phyloP scores from a whole-genome alignment of 352 stramenopile genomes.

The Phytopythium mirpurense region DNA sequence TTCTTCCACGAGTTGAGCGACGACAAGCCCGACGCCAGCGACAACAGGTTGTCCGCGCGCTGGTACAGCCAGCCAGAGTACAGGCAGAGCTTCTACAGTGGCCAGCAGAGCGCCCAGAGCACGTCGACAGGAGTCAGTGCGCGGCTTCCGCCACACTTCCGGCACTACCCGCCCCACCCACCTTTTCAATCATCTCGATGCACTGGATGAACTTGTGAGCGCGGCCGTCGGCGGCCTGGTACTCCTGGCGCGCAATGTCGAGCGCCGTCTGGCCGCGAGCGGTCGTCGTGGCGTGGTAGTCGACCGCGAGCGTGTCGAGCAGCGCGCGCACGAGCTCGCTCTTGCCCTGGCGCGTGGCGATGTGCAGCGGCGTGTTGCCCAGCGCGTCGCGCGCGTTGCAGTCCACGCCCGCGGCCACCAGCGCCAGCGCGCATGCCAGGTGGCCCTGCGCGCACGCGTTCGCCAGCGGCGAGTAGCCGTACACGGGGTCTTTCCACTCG shows the following conservation, averaged over 20 bases:
- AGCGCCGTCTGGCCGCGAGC: slow-evolving; percentile 57
- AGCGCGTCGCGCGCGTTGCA: slow-evolving; percentile 51
- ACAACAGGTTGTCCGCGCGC: slow-evolving; percentile 76
- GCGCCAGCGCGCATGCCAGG: slow-evolving; percentile 45
- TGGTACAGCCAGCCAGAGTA: slow-evolving; percentile 83
- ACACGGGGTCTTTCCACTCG: slow-evolving; percentile 65
- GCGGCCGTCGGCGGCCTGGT: slow-evolving; percentile 28
- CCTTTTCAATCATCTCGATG: slow-evolving; percentile 78
- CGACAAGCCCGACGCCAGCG: slow-evolving; percentile 63
- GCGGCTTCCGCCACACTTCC: no score
- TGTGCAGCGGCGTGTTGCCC: slow-evolving; percentile 63
- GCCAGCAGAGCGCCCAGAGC: no score
- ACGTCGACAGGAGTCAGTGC: no score
- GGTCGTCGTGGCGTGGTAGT: slow-evolving; percentile 48
- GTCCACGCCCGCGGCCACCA: slow-evolving; percentile 52
- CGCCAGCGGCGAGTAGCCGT: slow-evolving; percentile 59
- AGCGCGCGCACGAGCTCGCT: slow-evolving; percentile 65
- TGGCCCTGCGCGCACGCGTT: slow-evolving; percentile 60
- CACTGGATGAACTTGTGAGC: slow-evolving; percentile 52
- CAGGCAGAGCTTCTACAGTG: slow-evolving; percentile 61
- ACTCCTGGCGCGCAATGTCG: slow-evolving; percentile 62
- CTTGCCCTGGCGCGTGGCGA: slow-evolving; percentile 52
- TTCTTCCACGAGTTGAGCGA: slow-evolving; percentile 81
- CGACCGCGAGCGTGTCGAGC: slow-evolving; percentile 39
- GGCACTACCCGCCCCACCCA: no score